Evolutionary conservation across 495 filamentous ascomycete species (phyloP).

Genomic region (Apiosordaria backusii): DNA sequence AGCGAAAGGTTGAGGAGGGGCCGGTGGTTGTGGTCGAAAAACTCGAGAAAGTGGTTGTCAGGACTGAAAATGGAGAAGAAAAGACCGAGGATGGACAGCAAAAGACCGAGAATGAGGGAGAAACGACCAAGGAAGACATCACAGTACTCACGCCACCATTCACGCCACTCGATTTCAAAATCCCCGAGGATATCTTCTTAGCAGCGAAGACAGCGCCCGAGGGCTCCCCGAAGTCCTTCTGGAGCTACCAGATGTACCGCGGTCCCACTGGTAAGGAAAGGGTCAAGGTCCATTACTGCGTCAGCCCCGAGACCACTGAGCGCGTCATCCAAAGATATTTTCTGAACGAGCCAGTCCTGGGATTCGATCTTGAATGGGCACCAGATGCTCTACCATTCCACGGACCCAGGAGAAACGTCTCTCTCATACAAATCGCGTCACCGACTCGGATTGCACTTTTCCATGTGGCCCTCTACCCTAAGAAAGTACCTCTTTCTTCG

Average conservation of each 20-base stretch:
- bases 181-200: conserved; percentile 43
- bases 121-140: conserved; percentile 15
- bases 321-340: conserved; percentile 62
- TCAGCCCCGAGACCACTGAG: conserved; percentile 61
- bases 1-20: neutral
- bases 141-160: conserved; percentile 29
- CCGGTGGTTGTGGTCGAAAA: neutral
- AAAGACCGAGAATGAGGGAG: neutral
- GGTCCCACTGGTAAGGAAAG: conserved; percentile 38
- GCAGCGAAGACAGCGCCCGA: conserved; percentile 39
- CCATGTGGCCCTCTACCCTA: conserved; percentile 64
- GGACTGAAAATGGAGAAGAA: neutral
- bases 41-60: neutral
- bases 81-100: neutral
- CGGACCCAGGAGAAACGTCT: conserved; percentile 61
- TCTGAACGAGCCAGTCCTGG: conserved; percentile 62
- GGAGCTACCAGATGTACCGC: conserved; percentile 64
- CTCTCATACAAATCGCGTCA: conserved; percentile 76
- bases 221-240: conserved; percentile 51
- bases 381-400: conserved; percentile 42
- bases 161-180: conserved; percentile 42
- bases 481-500: conserved; percentile 58
- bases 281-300: conserved; percentile 74
- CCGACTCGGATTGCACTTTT: conserved; percentile 76
- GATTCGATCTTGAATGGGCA: conserved; percentile 87